phyloP scores from a whole-genome alignment of 345 rosid genomes.

The Eutrema japonicum region DNA sequence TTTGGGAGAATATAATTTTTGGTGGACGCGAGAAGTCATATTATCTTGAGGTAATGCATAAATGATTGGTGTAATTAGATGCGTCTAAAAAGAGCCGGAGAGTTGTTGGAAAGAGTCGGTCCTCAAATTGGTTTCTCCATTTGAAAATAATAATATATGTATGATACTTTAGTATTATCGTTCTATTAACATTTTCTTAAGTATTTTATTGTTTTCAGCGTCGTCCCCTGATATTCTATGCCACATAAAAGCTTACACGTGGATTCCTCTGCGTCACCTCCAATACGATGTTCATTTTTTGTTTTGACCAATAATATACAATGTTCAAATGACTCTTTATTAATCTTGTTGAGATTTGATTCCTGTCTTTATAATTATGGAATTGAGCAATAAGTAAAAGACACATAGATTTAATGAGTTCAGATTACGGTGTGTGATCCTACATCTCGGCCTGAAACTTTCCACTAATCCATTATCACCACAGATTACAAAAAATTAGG shows the following conservation, averaged over 20 bases:
- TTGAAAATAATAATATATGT: neutral
- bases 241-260: conserved; percentile 21
- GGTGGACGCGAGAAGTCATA: conserved; percentile 43
- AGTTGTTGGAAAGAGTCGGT: conserved; percentile 40
- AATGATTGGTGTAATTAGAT: conserved; percentile 38
- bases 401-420: too few species aligned
- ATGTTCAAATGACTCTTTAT: too few species aligned
- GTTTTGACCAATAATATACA: too few species aligned
- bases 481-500: too few species aligned
- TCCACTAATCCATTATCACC: too few species aligned
- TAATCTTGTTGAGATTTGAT: too few species aligned
- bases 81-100: conserved; percentile 36
- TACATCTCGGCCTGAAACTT: too few species aligned
- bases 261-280: conserved; percentile 17
- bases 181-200: neutral
- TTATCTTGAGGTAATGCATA: conserved; percentile 25
- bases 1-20: conserved; percentile 13
- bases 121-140: conserved; percentile 24
- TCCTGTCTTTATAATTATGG: too few species aligned
- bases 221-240: neutral
- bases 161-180: neutral
- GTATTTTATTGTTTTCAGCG: neutral
- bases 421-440: too few species aligned
- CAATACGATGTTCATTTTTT: neutral
- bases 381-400: too few species aligned